Base-by-base conservation (phyloP, 2,329 filamentous ascomycete genomes). In the Aspergillus flavus region DNA sequence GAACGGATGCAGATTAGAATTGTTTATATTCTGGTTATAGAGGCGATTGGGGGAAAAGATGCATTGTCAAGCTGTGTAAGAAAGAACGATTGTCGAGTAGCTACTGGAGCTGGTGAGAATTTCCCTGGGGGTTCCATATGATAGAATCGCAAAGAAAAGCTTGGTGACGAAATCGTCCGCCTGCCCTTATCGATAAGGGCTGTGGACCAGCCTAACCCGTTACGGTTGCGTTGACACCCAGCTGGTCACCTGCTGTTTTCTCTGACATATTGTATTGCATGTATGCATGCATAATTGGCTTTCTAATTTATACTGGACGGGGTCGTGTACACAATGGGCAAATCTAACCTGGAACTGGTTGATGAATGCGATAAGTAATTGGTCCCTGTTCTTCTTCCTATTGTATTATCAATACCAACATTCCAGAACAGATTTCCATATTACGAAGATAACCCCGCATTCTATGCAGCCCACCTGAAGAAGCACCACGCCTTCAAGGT, bases 341-440 rank as follows among this genome's bases (percentile, higher is more conserved):
- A 80, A 64, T 81, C 82, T 30, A 84, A 86, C 66, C 78, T 87
- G 57, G 83, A 87, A 58, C 78, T 88, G 30, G 75, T 87, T 55
- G 78, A 82, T 58, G 84, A 87, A 76, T 86, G 84, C 77, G 85
- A 88, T 74, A 84, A 79, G 81, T 82, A 75, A 55, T 61, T 58
- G 58, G 61, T 19, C 34, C 50, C 28, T 19, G 6, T 43, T 59
- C 36, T 34, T 12, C 39, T 14, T 6, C 26, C 32, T 23, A 34
- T 32, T 26, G 39, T 30, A 34, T 32, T 26, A 43, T 34, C 30
- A 28, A 26, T 36, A 9, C 69, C 70, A 53, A 73, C 60, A 26
- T 57, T 53, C 30, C 54, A n/a, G 41, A 12, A 57, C 71, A 94
- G 91, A 72, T 96, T 96, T 73, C 93, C 93, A 1, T 92, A 96